These are phyloP conservation scores for Talaromyces sp. DNA, from an alignment of 2,329 filamentous ascomycete species.

Conservation along the genomic window DNA sequence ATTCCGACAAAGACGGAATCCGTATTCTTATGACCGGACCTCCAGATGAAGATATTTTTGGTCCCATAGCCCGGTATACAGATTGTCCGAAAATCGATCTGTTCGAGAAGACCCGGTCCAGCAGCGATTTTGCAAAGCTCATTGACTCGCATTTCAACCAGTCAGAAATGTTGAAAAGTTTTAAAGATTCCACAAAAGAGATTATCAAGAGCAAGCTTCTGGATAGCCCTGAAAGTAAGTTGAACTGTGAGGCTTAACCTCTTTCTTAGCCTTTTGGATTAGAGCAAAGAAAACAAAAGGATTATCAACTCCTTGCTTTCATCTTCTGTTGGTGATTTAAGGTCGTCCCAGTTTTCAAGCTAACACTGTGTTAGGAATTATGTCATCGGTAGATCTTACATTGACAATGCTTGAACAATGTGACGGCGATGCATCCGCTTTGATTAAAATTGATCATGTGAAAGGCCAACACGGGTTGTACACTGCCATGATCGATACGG, in stretches of 20 bases:
- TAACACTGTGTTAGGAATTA: background rate
- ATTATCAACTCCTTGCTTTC: no score
- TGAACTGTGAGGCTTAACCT: background rate
- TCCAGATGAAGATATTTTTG: slow-evolving; percentile 6
- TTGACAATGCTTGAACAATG: slow-evolving; percentile 11
- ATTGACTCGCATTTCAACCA: slow-evolving; percentile 5
- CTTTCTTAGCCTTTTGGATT: no score
- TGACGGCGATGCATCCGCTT: background rate
- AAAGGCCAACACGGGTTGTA: slow-evolving; percentile 2
- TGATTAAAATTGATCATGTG: slow-evolving; percentile 1
- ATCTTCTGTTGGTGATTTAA: no score
- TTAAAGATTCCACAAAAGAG: background rate
- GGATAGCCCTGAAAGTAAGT: slow-evolving; percentile 2
- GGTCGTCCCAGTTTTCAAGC: background rate
- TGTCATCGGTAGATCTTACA: slow-evolving; percentile 8
- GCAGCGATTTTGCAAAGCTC: background rate
- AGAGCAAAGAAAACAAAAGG: no score
- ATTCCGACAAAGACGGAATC: background rate
- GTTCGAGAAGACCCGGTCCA: background rate
- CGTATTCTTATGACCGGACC: slow-evolving; percentile 6
- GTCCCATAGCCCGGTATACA: background rate
- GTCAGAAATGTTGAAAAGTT: background rate
- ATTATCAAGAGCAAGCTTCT: background rate
- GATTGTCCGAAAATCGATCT: slow-evolving; percentile 1
- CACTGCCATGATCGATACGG: slow-evolving; percentile 7